Conservation (phyloP, 169 alveolate species). For the Plasmodium sp. region DNA sequence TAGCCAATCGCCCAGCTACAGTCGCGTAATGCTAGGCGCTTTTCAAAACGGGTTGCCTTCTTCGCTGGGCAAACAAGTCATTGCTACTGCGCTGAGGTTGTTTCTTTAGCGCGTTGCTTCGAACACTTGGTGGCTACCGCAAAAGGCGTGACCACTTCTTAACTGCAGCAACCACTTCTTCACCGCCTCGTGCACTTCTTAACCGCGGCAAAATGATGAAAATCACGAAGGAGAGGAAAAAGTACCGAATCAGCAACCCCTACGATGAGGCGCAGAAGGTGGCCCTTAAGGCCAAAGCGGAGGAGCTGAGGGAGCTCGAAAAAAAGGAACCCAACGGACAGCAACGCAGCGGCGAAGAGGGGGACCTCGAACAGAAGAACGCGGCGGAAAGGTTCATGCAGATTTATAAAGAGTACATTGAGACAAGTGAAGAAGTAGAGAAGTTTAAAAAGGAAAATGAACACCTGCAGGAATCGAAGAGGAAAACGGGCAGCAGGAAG, state of each 20-base stretch:
- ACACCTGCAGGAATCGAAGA: constrained; percentile 33
- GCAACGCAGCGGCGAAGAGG: background rate
- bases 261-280: constrained; percentile 41
- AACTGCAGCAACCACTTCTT: background rate
- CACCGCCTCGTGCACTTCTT: background rate
- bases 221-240: constrained; percentile 55
- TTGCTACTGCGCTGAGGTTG: background rate
- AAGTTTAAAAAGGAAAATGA: constrained; percentile 46
- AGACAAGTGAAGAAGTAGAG: constrained; percentile 26
- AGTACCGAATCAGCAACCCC: constrained; percentile 48
- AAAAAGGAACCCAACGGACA: background rate
- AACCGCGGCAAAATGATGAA: constrained; percentile 25
- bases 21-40: background rate
- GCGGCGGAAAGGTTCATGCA: constrained; percentile 31
- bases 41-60: background rate
- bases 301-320: background rate
- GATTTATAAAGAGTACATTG: constrained; percentile 26
- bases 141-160: background rate
- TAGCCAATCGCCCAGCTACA: background rate
- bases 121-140: background rate
- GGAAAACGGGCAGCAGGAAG: constrained; percentile 35
- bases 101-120: background rate
- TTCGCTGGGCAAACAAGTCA: background rate
- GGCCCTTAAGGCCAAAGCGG: background rate
- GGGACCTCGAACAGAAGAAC: background rate